These are phyloP conservation scores for Penicillium janthinellum DNA, from an alignment of 2,329 filamentous ascomycete species.

Conservation along the genomic window DNA sequence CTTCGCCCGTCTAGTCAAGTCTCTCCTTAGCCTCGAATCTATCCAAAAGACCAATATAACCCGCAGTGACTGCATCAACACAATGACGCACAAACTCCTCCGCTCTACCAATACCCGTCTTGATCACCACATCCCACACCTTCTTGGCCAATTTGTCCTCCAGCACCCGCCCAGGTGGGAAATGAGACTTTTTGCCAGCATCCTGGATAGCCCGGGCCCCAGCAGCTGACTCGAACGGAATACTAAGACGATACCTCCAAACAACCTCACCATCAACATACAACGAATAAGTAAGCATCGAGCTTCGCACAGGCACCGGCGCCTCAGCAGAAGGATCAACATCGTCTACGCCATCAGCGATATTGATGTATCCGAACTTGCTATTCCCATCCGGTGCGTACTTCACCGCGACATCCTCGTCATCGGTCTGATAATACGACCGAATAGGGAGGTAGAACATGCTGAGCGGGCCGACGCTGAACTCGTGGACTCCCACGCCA, in stretches of 20 bases:
- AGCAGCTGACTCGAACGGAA: constrained; percentile 31
- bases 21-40: constrained; percentile 21
- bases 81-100: constrained; percentile 20
- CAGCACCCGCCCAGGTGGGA: constrained; percentile 38
- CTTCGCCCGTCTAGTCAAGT: constrained; percentile 14
- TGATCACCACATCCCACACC: constrained; percentile 25
- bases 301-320: constrained; percentile 40
- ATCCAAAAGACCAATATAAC: constrained; percentile 21
- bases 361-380: constrained; percentile 83
- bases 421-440: constrained; percentile 79
- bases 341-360: constrained; percentile 63
- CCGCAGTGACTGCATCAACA: constrained; percentile 12
- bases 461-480: constrained; percentile 84
- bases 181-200: constrained; percentile 10
- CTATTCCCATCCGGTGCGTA: constrained; percentile 80
- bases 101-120: constrained; percentile 22
- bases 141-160: constrained; percentile 29
- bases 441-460: constrained; percentile 90
- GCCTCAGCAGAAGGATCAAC: constrained; percentile 16
- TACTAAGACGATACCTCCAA: constrained; percentile 62
- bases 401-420: constrained; percentile 81
- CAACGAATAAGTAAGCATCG: constrained; percentile 75
- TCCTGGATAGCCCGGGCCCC: neutral
- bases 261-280: constrained; percentile 78
- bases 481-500: constrained; percentile 69